Percentiles rank a stretch among this genome's conserved stretches.
phyloP scores from a whole-genome alignment of 2,329 filamentous ascomycete genomes.

The Bipolaris gigantea region DNA sequence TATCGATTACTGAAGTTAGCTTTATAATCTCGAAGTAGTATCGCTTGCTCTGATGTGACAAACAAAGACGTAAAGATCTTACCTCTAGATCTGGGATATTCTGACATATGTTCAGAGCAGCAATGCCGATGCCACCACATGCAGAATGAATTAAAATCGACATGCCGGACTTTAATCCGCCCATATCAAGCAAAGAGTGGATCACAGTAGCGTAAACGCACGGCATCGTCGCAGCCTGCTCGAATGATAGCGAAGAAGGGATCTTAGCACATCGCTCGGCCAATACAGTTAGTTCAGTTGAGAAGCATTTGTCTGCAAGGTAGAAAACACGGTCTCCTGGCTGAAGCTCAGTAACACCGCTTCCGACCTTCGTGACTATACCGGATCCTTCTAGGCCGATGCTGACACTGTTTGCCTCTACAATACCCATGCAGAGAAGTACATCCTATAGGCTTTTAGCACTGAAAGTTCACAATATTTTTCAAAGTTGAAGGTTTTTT shows the following conservation, averaged over 20 bases:
- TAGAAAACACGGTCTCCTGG: neutral
- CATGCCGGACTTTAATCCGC: conserved; percentile 18
- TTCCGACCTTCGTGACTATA: neutral
- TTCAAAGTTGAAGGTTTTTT: neutral
- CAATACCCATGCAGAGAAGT: neutral
- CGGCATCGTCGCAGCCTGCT: conserved; percentile 32
- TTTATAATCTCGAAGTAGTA: neutral
- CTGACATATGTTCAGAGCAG: neutral
- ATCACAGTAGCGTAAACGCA: conserved; percentile 27
- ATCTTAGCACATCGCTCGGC: conserved; percentile 10
- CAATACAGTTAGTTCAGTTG: neutral
- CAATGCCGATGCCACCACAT: neutral
- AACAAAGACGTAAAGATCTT: neutral
- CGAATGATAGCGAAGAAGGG: conserved; percentile 29
- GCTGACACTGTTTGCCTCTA: neutral
- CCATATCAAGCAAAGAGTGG: conserved; percentile 25
- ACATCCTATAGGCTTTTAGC: neutral
- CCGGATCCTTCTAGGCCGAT: neutral
- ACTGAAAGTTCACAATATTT: neutral
- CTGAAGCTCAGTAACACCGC: neutral
- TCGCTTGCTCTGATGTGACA: neutral
- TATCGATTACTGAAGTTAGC: neutral
- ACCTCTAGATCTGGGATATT: neutral
- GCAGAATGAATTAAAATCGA: neutral
- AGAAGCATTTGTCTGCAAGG: neutral